These are phyloP conservation scores for Coleophoma cylindrospora DNA, from an alignment of 2,329 filamentous ascomycete species.

Conservation along the genomic window DNA sequence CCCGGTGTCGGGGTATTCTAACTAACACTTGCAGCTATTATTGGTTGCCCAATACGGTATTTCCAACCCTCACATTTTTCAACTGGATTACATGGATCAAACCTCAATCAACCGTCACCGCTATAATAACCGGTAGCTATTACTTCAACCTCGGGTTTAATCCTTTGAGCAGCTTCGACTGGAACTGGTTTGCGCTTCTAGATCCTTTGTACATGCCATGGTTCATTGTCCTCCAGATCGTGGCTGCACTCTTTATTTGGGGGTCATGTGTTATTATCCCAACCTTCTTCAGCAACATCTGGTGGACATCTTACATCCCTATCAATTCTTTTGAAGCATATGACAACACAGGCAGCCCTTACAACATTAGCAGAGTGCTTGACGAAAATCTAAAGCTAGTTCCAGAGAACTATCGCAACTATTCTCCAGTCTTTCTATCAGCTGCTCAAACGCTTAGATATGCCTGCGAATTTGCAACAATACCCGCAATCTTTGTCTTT, in stretches of 20 bases:
- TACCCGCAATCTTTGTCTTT: no score
- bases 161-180: constrained; percentile 15
- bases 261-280: not conserved
- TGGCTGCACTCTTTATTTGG: constrained; percentile 14
- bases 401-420: constrained; percentile 5
- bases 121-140: constrained; percentile 22
- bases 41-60: constrained; percentile 27
- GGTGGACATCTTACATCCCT: constrained; percentile 37
- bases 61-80: constrained; percentile 25
- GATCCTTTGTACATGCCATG: constrained; percentile 28
- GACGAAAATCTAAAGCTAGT: constrained; percentile 20
- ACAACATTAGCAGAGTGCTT: constrained; percentile 21
- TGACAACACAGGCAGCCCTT: constrained; percentile 15
- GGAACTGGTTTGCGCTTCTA: constrained; percentile 2
- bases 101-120: constrained; percentile 26
- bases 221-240: constrained; percentile 14
- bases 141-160: constrained; percentile 15
- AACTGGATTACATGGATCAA: constrained; percentile 29
- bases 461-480: no score
- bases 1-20: no score
- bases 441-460: no score
- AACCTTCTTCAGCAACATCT: constrained; percentile 25
- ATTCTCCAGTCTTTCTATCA: not conserved
- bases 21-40: constrained; percentile 5
- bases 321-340: constrained; percentile 48